Evolutionary conservation across 306 rosid genomes (phyloP).

Genomic region (Myrica gale): DNA sequence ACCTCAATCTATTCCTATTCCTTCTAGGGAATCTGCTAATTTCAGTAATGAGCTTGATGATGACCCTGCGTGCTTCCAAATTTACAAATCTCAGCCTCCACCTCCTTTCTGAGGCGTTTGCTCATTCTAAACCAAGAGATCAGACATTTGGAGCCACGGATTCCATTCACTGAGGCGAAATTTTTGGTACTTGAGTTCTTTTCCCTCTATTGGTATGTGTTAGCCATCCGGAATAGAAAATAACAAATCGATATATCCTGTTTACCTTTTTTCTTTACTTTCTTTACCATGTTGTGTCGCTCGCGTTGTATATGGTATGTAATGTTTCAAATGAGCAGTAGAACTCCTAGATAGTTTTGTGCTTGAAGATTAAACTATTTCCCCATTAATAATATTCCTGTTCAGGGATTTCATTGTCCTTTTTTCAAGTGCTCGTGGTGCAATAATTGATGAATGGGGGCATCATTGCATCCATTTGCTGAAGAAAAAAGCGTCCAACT

Average conservation of each 20-base stretch:
- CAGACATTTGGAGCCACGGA: constrained; percentile 23
- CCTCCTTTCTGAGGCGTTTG: constrained; percentile 45
- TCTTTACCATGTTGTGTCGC: background rate
- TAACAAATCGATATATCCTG: background rate
- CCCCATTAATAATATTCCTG: background rate
- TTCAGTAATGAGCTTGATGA: constrained; percentile 30
- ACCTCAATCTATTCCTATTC: constrained; percentile 18
- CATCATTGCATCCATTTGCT: background rate
- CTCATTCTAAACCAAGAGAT: constrained; percentile 33
- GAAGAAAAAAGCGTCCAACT: no score
- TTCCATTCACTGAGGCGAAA: background rate
- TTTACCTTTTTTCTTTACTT: background rate
- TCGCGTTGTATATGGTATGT: background rate
- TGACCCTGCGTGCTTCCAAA: constrained; percentile 36
- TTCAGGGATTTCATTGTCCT: background rate
- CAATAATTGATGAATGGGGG: background rate
- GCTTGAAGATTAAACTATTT: background rate
- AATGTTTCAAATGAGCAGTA: background rate
- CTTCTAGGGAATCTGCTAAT: constrained; percentile 32
- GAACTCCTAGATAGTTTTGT: background rate
- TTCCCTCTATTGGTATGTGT: background rate
- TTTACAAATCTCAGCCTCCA: constrained; percentile 74
- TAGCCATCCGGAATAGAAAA: background rate
- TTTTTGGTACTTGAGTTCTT: constrained; percentile 23
- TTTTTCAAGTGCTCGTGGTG: background rate